Percentiles rank a stretch among this genome's conserved stretches.
Conservation (phyloP, 2,329 filamentous ascomycete genomes). For the Penicillium sp. region DNA sequence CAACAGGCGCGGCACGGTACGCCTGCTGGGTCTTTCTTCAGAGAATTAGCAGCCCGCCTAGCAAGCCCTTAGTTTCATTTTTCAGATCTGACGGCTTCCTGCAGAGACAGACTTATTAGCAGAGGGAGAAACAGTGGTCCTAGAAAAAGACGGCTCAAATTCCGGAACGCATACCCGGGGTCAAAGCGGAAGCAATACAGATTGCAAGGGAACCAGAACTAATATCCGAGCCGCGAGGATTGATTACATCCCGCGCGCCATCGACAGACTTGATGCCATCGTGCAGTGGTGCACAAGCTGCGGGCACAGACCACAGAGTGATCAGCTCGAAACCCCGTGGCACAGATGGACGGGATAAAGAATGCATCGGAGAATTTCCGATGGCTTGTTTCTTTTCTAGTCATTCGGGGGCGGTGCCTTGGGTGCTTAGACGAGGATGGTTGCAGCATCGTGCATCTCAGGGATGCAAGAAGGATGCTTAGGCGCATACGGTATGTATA, state of each 20-base stretch:
- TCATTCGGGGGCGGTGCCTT: background rate
- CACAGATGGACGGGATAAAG: background rate
- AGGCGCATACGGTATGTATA: background rate
- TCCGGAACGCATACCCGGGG: slow-evolving; percentile 13
- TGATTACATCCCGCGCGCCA: slow-evolving; percentile 1
- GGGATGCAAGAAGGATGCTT: background rate
- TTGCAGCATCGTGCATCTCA: background rate
- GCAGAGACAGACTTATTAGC: background rate
- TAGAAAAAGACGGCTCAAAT: slow-evolving; percentile 14
- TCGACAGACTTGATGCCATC: slow-evolving; percentile 23
- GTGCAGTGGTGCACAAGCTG: slow-evolving; percentile 17
- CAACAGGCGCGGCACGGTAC: background rate
- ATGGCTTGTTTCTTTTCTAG: background rate
- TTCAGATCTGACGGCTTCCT: background rate
- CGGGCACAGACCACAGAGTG: slow-evolving; percentile 19
- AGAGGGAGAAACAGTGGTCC: background rate
- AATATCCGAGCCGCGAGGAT: slow-evolving; percentile 14
- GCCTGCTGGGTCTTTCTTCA: slow-evolving; percentile 1
- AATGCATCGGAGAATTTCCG: slow-evolving; percentile 9
- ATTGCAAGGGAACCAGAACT: background rate
- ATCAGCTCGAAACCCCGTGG: slow-evolving; percentile 5
- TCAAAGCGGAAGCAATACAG: background rate
- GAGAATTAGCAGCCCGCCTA: background rate
- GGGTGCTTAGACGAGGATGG: background rate
- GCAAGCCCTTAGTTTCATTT: background rate